Percentiles rank a stretch among this genome's conserved stretches.
Evolutionary conservation across 164 flowering plant genomes (phyloP).

Genomic region (Chimonanthus salicifolius): DNA sequence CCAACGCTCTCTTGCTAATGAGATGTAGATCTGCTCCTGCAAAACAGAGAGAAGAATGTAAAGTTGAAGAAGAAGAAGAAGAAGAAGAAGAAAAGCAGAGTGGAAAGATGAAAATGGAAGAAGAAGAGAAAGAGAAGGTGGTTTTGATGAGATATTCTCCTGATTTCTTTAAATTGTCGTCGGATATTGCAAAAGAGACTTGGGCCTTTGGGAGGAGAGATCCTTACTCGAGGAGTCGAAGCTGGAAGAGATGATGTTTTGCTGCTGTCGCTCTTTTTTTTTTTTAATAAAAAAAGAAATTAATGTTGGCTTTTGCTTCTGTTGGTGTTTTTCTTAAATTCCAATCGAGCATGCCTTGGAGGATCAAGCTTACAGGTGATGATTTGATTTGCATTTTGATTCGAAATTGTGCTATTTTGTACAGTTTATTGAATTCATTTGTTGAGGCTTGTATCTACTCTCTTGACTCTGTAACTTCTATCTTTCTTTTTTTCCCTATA

Average conservation of each 20-base stretch:
- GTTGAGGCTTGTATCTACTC: not conserved
- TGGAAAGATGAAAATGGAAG: conserved; percentile 14
- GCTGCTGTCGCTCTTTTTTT: not conserved
- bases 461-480: not conserved
- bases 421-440: conserved; percentile 7
- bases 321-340: not conserved
- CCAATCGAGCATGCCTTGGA: not conserved
- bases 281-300: not conserved
- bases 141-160: conserved; percentile 54
- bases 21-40: conserved; percentile 91
- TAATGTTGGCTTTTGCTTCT: not conserved
- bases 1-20: conserved; percentile 86
- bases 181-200: conserved; percentile 78
- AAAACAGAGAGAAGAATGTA: conserved; percentile 22
- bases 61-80: conserved; percentile 12
- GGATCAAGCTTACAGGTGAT: conserved; percentile 7
- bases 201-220: conserved; percentile 71
- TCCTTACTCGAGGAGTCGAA: conserved; percentile 68
- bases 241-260: conserved; percentile 62
- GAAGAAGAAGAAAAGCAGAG: conserved; percentile 19
- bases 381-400: conserved; percentile 11
- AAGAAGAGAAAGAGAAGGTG: conserved; percentile 35
- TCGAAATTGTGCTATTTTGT: conserved; percentile 13
- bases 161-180: conserved; percentile 59
- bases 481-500: too few species aligned